These are phyloP conservation scores for Cystofilobasidium capitatum DNA, from an alignment of 768 basidiomycete species.

Conservation along the genomic window DNA sequence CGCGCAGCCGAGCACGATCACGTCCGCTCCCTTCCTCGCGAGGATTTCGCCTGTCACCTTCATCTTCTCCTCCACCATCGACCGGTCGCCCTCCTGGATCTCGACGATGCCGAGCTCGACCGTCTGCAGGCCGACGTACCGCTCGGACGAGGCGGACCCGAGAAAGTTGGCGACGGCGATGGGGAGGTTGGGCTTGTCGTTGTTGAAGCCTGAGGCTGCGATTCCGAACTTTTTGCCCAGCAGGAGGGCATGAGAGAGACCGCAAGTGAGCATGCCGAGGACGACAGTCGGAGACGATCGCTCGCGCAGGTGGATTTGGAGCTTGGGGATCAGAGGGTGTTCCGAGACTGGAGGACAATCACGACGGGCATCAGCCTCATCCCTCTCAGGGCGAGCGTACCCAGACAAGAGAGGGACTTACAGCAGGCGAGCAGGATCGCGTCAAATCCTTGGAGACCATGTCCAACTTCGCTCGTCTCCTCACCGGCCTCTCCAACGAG, in stretches of 20 bases:
- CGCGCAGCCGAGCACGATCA: constrained; percentile 30
- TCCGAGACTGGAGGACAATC: constrained; percentile 31
- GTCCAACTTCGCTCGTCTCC: neutral
- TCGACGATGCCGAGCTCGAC: constrained; percentile 28
- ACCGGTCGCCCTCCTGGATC: constrained; percentile 28
- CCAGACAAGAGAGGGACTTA: constrained; percentile 12
- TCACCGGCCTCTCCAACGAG: constrained; percentile 3
- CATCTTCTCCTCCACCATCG: constrained; percentile 24
- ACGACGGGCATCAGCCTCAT: constrained; percentile 26
- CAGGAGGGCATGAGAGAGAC: constrained; percentile 25
- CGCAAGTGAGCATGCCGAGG: constrained; percentile 32
- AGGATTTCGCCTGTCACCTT: constrained; percentile 14
- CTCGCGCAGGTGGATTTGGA: constrained; percentile 29
- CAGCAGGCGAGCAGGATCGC: constrained; percentile 32
- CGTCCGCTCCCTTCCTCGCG: constrained; percentile 23
- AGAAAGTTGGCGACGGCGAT: constrained; percentile 29
- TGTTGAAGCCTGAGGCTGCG: constrained; percentile 25
- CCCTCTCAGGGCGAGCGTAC: neutral
- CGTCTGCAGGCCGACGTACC: constrained; percentile 27
- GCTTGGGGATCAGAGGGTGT: constrained; percentile 31
- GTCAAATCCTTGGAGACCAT: constrained; percentile 13
- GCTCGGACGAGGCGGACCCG: constrained; percentile 25
- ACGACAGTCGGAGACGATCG: constrained; percentile 23
- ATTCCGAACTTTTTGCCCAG: constrained; percentile 26
- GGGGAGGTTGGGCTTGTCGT: constrained; percentile 27